Percentiles rank a stretch among this genome's conserved stretches.
phyloP scores from a whole-genome alignment of 2,329 filamentous ascomycete genomes.

The Nemania serpens region DNA sequence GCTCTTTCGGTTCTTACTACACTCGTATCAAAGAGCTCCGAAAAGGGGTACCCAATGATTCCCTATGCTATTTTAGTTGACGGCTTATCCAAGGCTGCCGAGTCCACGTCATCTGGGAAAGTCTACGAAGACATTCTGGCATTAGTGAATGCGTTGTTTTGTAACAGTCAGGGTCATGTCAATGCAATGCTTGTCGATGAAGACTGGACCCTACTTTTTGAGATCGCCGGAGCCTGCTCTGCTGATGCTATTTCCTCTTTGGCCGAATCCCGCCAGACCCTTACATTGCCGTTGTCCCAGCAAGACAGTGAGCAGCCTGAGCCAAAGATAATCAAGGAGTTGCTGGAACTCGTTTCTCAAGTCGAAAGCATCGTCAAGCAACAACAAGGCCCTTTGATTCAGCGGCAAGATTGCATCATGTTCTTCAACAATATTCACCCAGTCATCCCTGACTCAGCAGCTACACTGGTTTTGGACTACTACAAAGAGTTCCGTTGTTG shows the following conservation, averaged over 20 bases:
- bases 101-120: slow-evolving; percentile 49
- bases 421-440: slow-evolving; percentile 68
- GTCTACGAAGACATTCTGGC: slow-evolving; percentile 54
- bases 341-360: slow-evolving; percentile 51
- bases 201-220: slow-evolving; percentile 66
- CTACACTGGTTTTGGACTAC: slow-evolving; percentile 67
- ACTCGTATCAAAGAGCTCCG: slow-evolving; percentile 62
- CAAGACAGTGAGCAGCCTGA: slow-evolving; percentile 45
- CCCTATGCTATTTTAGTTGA: slow-evolving; percentile 64
- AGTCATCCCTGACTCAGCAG: slow-evolving; percentile 67
- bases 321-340: slow-evolving; percentile 48
- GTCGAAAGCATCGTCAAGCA: slow-evolving; percentile 55
- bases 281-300: slow-evolving; percentile 31
- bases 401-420: slow-evolving; percentile 67
- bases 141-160: slow-evolving; percentile 61
- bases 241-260: slow-evolving; percentile 39
- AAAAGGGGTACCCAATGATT: slow-evolving; percentile 64
- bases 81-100: slow-evolving; percentile 58
- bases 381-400: slow-evolving; percentile 56
- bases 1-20: slow-evolving; percentile 67
- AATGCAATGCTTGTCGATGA: slow-evolving; percentile 65
- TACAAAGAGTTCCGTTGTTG: slow-evolving; percentile 72
- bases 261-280: slow-evolving; percentile 30
- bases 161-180: slow-evolving; percentile 56
- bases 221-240: slow-evolving; percentile 62